A percentile compares a stretch with the other conserved stretches of the same genome.
Evolutionary conservation across 148 eudicot genomes (phyloP).

Genomic region (Fallopia convolvulus): DNA sequence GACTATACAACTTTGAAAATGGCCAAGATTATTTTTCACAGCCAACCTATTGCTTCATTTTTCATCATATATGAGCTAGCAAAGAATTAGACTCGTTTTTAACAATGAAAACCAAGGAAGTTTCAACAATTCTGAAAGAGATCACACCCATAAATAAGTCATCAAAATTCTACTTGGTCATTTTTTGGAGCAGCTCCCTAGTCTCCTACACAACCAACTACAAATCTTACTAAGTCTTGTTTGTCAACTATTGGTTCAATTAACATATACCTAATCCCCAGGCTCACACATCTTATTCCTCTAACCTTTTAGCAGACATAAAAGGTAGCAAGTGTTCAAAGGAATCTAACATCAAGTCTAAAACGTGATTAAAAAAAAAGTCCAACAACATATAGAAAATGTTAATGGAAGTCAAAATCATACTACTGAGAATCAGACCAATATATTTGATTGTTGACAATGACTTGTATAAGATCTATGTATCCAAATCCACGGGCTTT

Average conservation of each 20-base stretch:
- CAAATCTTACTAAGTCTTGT: background rate
- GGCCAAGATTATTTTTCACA: no score
- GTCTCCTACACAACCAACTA: background rate
- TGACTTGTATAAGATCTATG: background rate
- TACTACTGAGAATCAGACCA: conserved; percentile 2
- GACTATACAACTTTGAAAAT: no score
- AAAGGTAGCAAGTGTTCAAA: background rate
- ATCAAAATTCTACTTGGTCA: background rate
- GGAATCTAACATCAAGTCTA: background rate
- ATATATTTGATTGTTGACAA: background rate
- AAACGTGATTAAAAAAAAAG: background rate
- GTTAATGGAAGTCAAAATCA: background rate
- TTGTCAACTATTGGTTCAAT: background rate
- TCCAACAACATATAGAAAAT: background rate
- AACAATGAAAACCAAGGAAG: background rate
- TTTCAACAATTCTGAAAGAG: background rate
- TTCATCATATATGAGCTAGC: no score
- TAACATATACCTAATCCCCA: background rate
- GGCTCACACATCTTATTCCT: background rate
- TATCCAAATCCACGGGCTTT: background rate
- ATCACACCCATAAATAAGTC: background rate
- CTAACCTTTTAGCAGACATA: background rate
- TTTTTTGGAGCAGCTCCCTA: background rate
- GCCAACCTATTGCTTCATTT: no score
- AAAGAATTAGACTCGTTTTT: background rate